Evolutionary conservation across 2,329 filamentous ascomycete species (phyloP), one percentile per base, ranked within the genome.

Genomic region (Monosporascus sp.): DNA sequence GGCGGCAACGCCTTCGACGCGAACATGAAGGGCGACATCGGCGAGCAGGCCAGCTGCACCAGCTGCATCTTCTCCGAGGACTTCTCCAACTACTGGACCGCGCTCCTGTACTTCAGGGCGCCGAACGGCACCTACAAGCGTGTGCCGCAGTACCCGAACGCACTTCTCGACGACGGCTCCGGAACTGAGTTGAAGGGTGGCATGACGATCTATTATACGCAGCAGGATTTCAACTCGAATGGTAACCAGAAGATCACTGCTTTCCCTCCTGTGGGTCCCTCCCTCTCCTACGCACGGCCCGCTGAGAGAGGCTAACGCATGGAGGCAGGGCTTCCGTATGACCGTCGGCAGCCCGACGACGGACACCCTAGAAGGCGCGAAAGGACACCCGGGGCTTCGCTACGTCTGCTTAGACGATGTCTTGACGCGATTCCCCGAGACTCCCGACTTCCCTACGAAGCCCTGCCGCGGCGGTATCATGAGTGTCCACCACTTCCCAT

Each of bases 381-480:
- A 60, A 39, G 60, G 60, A n/a, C 62, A 68, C 49, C 59, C 62
- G 48, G 63, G 65, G 2, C 66, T 74, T 17, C 67, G 66, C 39
- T 73, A 69, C 50, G 68, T 66, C 9, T 74, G 71, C 49, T 59
- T 73, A 22, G 55, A 71, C 42, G 64, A 64, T 47, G 64, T 65
- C 51, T 56, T 60, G 14, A 73, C 70, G 0, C 64, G 71, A 14
- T 68, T 65, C 45, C 60, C 57, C 48, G 71, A 73, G 59, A 64
- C 68, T 3, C 56, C 64, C 11, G 64, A 67, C 41, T 70, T 74
- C 56, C 71, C 71, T 2, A 62, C 59, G 0, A 60, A 62, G 48
- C 68, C 68, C 1, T 73, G 72, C 53, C 62, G 60, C 2, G 68
- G 66, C 9, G 70, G 72, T 5, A 70, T 73, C 51, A 72, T 72